Percentiles rank a stretch among this genome's conserved stretches.
Conservation (phyloP, 2,329 filamentous ascomycete genomes). For the Setomelanomma holmii region DNA sequence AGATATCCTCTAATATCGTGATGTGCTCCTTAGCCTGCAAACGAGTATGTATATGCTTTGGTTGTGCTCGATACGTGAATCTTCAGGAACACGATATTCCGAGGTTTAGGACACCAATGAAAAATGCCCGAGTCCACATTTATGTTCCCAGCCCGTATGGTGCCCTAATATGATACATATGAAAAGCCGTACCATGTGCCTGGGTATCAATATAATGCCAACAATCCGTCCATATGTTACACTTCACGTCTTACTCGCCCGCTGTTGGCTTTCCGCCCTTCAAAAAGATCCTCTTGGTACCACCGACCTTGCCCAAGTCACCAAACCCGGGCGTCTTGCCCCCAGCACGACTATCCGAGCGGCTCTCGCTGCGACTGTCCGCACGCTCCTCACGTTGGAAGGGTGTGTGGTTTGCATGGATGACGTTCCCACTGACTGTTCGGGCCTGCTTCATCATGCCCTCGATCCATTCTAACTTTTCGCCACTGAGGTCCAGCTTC, state of each 20-base stretch:
- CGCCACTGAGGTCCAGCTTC: conserved; percentile 69
- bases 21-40: no score
- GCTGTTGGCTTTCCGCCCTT: conserved; percentile 34
- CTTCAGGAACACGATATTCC: no score
- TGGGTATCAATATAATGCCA: conserved; percentile 1
- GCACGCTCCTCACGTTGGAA: conserved; percentile 26
- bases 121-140: no score
- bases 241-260: neutral
- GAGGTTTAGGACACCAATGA: no score
- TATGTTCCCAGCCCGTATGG: no score
- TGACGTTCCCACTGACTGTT: conserved; percentile 67
- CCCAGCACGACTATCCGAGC: conserved; percentile 33
- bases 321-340: conserved; percentile 60
- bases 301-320: conserved; percentile 74
- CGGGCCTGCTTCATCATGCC: conserved; percentile 82
- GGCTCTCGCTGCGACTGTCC: conserved; percentile 36
- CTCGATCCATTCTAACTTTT: conserved; percentile 81
- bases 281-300: conserved; percentile 75
- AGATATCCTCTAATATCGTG: no score
- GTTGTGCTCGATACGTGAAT: no score
- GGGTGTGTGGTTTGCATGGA: conserved; percentile 21
- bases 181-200: neutral
- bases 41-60: no score
- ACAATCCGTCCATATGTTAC: no score
- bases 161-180: neutral